A percentile compares a stretch with the other conserved stretches of the same genome.
Evolutionary conservation across 2,329 filamentous ascomycete species (phyloP).

Genomic region (Neofusicoccum cordaticola): DNA sequence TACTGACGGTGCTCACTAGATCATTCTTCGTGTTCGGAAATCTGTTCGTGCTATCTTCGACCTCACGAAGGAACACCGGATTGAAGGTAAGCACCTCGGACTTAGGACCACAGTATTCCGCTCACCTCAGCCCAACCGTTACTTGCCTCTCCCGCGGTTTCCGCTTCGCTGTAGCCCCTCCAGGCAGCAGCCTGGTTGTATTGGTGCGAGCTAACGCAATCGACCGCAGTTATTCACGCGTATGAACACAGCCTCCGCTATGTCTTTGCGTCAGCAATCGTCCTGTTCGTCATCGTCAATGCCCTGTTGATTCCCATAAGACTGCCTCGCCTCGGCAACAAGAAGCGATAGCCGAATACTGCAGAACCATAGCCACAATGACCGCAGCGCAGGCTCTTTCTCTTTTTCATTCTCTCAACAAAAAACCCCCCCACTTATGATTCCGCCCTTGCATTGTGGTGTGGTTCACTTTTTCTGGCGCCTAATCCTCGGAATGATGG

Average conservation of each 20-base stretch:
- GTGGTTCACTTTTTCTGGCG: neutral
- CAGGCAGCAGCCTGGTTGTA: neutral
- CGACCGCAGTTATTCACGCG: conserved; percentile 35
- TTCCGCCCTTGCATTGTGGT: conserved; percentile 1
- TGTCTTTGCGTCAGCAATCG: conserved; percentile 45
- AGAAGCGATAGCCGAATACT: neutral
- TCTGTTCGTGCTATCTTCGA: conserved; percentile 49
- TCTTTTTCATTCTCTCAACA: neutral
- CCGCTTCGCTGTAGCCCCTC: neutral
- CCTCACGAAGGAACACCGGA: conserved; percentile 45
- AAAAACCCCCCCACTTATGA: neutral
- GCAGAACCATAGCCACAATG: neutral
- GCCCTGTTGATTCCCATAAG: conserved; percentile 52
- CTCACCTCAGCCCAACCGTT: neutral
- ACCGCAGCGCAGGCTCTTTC: neutral
- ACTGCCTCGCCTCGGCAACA: conserved; percentile 53
- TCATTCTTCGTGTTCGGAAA: conserved; percentile 49
- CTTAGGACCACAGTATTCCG: neutral
- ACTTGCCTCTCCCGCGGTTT: conserved; percentile 6
- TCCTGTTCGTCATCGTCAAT: conserved; percentile 49
- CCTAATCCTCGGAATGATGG: neutral
- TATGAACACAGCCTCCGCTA: conserved; percentile 38
- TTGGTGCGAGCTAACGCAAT: neutral
- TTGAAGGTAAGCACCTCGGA: conserved; percentile 41
- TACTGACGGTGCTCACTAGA: conserved; percentile 23